Percentiles rank a stretch among this genome's conserved stretches.
These are phyloP conservation scores for Hylodesmum podocarpum DNA, from an alignment of 306 rosid genomes.

Conservation along the genomic window DNA sequence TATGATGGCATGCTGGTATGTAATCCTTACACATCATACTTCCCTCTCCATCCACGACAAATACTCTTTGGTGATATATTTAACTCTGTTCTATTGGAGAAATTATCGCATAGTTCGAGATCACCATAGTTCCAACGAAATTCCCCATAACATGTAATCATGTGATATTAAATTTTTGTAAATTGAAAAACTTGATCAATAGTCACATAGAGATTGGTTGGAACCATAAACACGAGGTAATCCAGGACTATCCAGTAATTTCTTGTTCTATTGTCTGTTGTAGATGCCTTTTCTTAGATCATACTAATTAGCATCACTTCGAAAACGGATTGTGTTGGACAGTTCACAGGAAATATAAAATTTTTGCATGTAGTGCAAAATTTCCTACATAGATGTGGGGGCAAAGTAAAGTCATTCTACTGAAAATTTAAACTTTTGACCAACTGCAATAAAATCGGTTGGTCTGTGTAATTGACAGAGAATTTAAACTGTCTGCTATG, in stretches of 20 bases:
- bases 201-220: too few relatives aligned
- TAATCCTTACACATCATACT: neutral
- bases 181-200: too few relatives aligned
- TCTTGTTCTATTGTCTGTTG: neutral
- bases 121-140: too few relatives aligned
- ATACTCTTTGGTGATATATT: neutral
- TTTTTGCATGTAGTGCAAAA: neutral
- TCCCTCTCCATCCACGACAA: neutral
- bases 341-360: neutral
- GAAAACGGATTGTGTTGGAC: neutral
- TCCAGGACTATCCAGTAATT: too few relatives aligned
- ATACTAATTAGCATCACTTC: neutral
- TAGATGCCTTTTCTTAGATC: neutral
- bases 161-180: too few relatives aligned
- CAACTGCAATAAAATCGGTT: neutral
- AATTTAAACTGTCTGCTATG: too few relatives aligned
- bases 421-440: neutral
- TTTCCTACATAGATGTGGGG: neutral
- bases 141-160: too few relatives aligned
- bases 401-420: neutral
- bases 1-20: neutral
- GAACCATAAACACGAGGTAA: too few relatives aligned
- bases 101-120: too few relatives aligned
- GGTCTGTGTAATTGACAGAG: constrained; percentile 7
- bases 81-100: neutral